A percentile compares a stretch with the other conserved stretches of the same genome.
Conservation (phyloP, 2,329 filamentous ascomycete species). For the Amylocarpus encephaloides region DNA sequence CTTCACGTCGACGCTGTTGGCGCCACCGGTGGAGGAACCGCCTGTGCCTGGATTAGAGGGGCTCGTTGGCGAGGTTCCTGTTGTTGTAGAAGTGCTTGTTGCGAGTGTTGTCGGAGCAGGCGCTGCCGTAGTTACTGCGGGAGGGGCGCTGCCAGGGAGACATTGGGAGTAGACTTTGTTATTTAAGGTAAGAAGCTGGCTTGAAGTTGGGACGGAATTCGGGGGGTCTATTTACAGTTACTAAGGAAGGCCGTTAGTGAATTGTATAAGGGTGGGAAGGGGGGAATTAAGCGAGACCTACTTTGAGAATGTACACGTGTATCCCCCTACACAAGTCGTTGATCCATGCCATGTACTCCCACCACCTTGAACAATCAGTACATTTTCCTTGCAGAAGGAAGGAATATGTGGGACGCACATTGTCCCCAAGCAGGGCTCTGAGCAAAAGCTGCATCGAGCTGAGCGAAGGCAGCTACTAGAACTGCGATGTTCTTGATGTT, state of each 20-base stretch:
- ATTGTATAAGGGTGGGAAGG: neutral
- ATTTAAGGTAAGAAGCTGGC: neutral
- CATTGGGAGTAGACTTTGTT: slow-evolving; percentile 22
- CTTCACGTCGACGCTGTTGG: slow-evolving; percentile 43
- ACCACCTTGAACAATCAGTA: slow-evolving; percentile 20
- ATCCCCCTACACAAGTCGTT: slow-evolving; percentile 29
- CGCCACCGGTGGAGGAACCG: slow-evolving; percentile 13
- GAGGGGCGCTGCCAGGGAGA: slow-evolving; percentile 11
- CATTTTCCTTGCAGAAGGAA: neutral
- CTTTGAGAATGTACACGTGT: slow-evolving; percentile 24
- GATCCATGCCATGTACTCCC: slow-evolving; percentile 27
- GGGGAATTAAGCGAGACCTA: slow-evolving; percentile 3
- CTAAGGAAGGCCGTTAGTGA: slow-evolving; percentile 1
- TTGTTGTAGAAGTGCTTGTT: slow-evolving; percentile 1
- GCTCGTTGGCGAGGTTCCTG: slow-evolving; percentile 1
- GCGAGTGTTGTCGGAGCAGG: slow-evolving; percentile 2
- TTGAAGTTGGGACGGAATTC: neutral
- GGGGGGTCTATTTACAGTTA: slow-evolving; percentile 1
- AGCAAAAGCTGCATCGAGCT: slow-evolving; percentile 14
- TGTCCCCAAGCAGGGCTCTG: slow-evolving; percentile 18
- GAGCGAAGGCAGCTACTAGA: slow-evolving; percentile 15
- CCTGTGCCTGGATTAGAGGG: slow-evolving; percentile 1
- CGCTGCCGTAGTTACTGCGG: slow-evolving; percentile 3
- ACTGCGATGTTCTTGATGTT: slow-evolving; percentile 17
- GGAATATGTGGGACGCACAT: slow-evolving; percentile 10